Base-by-base conservation (phyloP, 169 alveolate genomes). In the Cryptosporidium sp. region DNA sequence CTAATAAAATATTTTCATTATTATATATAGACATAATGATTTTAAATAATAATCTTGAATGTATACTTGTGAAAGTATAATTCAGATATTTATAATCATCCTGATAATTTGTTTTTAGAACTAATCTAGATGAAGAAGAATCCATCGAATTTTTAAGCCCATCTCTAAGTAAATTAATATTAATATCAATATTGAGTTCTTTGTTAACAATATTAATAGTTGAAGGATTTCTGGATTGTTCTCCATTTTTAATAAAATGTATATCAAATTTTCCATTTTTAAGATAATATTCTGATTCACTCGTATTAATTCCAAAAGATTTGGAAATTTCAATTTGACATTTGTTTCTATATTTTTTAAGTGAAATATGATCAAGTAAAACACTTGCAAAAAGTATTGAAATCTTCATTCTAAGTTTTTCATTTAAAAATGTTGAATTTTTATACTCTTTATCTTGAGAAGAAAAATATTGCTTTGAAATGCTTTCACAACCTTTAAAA, bases 1-100 rank as follows among this genome's bases (percentile, higher is more conserved):
- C 98, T 53, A 99, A 91, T 75, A 99, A 92, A 53, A 98, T 97
- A 21, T 99, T 98, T 91, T 98, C 99, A 61, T 96, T 94, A 89
- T 95, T 93, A 52, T 87, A 71, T 53, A 95, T 93, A 14, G 97
- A 91, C 23, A 93, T 92, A 61, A 91, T 93, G 31, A 97, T 84
- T 86, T 96, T 95, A 89, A 93, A 95, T 72, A 97, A 61, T 51
- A 97, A 85, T 37, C 96, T 94, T 45, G 91, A 87, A 86, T 96
- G 98, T 16, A 93, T 89, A 31, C 94, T 65, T 62, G 92, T 60
- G 70, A 86, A 87, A 29, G 94, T 61, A 56, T 48, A 48, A 65
- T 69, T 60, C 12, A 37, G 9, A 51, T 80, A 37, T 58, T 75
- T 70, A 16, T 69, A 48, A 70, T 53, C n/a, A 73, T 58, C 71